phyloP scores from a whole-genome alignment of 106 monocot species.

The Dioscorea zingiberensis region DNA sequence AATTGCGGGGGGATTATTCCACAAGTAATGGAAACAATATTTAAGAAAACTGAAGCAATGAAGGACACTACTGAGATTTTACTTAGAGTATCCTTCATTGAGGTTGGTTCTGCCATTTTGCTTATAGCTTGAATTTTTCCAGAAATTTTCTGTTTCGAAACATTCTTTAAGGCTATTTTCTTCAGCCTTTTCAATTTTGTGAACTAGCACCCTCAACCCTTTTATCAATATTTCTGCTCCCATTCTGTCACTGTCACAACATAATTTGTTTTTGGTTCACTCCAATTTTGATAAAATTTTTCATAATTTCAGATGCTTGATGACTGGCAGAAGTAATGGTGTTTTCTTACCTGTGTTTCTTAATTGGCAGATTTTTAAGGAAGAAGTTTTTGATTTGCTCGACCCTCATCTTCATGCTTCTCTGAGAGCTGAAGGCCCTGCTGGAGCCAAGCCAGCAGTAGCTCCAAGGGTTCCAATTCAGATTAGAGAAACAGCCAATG shows the following conservation, averaged over 20 bases:
- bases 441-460: constrained; percentile 27
- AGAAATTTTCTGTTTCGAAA: not conserved
- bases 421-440: constrained; percentile 31
- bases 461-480: constrained; percentile 80
- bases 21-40: constrained; percentile 74
- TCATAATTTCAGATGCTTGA: no score
- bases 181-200: no score
- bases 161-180: no score
- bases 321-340: not conserved
- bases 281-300: no score
- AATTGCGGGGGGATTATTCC: constrained; percentile 69
- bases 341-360: not conserved
- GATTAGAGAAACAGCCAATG: constrained; percentile 87
- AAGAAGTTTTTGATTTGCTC: constrained; percentile 97
- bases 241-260: no score
- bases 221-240: no score
- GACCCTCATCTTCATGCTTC: constrained; percentile 39
- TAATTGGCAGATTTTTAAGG: constrained; percentile 82
- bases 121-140: not conserved
- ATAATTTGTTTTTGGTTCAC: no score
- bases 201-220: no score
- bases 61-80: constrained; percentile 60
- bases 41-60: constrained; percentile 40
- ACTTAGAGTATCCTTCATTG: constrained; percentile 94
- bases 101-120: constrained; percentile 25